Conservation (phyloP, 2,329 filamentous ascomycete genomes). For the Metarhizium humberi region DNA sequence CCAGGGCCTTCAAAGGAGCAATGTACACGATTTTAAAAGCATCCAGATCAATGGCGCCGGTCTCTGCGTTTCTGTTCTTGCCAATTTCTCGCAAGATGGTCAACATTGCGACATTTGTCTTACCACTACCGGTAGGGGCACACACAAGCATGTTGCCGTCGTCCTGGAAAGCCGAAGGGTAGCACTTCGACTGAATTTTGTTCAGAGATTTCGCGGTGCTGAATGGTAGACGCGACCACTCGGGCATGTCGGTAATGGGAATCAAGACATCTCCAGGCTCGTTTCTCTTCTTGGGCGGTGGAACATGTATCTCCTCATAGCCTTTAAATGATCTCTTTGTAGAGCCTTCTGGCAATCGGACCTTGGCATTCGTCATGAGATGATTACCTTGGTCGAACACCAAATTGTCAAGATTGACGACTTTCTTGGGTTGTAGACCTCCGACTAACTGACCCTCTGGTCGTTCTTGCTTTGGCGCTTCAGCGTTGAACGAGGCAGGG, state of each 20-base stretch:
- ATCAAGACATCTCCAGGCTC: conserved; percentile 75
- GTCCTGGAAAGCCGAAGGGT: conserved; percentile 78
- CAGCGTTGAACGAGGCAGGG: conserved; percentile 46
- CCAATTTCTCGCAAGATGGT: conserved; percentile 93
- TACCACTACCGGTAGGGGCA: conserved; percentile 92
- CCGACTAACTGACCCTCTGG: conserved; percentile 64
- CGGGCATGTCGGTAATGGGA: conserved; percentile 78
- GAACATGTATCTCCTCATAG: conserved; percentile 97
- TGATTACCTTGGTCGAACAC: conserved; percentile 98
- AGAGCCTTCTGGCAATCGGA: conserved; percentile 85
- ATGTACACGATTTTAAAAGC: conserved; percentile 99
- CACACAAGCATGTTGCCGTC: conserved; percentile 98
- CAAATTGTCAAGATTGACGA: conserved; percentile 91
- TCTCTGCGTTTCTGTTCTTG: conserved; percentile 81
- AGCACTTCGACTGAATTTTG: conserved; percentile 92
- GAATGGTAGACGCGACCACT: conserved; percentile 85
- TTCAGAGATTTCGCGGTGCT: conserved; percentile 81
- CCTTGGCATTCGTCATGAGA: conserved; percentile 98
- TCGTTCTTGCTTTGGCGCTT: conserved; percentile 41
- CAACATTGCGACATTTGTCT: conserved; percentile 98
- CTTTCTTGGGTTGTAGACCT: conserved; percentile 74
- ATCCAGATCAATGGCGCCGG: conserved; percentile 90
- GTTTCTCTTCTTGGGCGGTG: conserved; percentile 77
- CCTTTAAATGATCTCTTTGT: conserved; percentile 95
- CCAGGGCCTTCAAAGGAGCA: conserved; percentile 86